Percentiles rank a stretch among this genome's conserved stretches.
These are phyloP conservation scores for Mycocentrospora acerina DNA, from an alignment of 2,329 filamentous ascomycete genomes.

Conservation along the genomic window DNA sequence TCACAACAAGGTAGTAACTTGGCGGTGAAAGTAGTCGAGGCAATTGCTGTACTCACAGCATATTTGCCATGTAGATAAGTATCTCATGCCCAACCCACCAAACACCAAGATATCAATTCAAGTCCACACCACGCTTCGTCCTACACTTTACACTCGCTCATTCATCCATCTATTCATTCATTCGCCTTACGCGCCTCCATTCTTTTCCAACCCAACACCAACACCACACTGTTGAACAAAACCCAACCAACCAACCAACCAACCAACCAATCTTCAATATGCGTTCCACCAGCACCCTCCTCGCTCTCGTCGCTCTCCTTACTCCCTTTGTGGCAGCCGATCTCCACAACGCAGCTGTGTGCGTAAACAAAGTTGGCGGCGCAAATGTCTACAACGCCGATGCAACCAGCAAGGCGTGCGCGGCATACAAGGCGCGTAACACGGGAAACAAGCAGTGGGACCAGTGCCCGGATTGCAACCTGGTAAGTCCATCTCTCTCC, in stretches of 20 bases:
- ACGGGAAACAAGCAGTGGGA: constrained; percentile 30
- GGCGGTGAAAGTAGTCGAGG: neutral
- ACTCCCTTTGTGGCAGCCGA: constrained; percentile 18
- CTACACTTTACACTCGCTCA: neutral
- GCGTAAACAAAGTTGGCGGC: constrained; percentile 18
- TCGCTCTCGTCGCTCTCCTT: constrained; percentile 11
- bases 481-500: too few relatives aligned
- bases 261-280: constrained; percentile 11
- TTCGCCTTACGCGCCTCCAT: constrained; percentile 2
- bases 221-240: too few relatives aligned
- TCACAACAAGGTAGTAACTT: neutral
- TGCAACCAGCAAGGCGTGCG: constrained; percentile 23
- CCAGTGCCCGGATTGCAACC: constrained; percentile 28
- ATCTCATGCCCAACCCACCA: too few relatives aligned
- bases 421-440: constrained; percentile 24
- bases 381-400: constrained; percentile 24
- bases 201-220: too few relatives aligned
- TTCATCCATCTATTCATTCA: too few relatives aligned
- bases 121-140: neutral
- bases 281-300: constrained; percentile 18
- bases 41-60: too few relatives aligned
- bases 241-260: too few relatives aligned
- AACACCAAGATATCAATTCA: too few relatives aligned
- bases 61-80: too few relatives aligned
- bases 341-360: constrained; percentile 23